A percentile compares a stretch with the other conserved stretches of the same genome.
Evolutionary conservation across 805 yeast species (phyloP).

Genomic region (Candida corydali): DNA sequence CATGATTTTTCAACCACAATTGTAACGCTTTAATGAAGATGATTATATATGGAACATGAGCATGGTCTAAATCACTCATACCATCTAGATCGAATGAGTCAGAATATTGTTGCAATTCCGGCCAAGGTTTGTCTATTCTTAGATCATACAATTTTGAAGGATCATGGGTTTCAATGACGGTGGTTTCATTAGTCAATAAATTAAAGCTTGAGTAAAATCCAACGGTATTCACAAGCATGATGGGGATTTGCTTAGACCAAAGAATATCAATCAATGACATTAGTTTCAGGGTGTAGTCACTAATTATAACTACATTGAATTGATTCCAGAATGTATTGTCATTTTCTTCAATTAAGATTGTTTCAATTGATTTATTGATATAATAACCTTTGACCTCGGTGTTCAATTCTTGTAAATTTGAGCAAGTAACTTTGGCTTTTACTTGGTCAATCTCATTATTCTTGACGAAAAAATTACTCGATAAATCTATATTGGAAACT

Average conservation of each 20-base stretch:
- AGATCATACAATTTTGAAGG: conserved; percentile 60
- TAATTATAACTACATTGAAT: conserved; percentile 48
- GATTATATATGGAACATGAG: conserved; percentile 68
- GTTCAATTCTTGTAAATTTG: conserved; percentile 53
- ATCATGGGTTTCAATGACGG: conserved; percentile 73
- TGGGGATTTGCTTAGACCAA: conserved; percentile 47
- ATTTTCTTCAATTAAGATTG: conserved; percentile 10
- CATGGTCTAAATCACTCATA: conserved; percentile 43
- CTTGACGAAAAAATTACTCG: conserved; percentile 60
- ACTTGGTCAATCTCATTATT: conserved; percentile 39
- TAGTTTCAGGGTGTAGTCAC: conserved; percentile 25
- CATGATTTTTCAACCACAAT: conserved; percentile 32
- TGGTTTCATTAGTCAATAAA: conserved; percentile 50
- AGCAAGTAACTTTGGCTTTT: conserved; percentile 36
- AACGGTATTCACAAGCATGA: conserved; percentile 45
- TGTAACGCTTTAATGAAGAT: conserved; percentile 54
- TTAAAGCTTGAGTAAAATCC: conserved; percentile 68
- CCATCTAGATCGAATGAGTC: conserved; percentile 46
- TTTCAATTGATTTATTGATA: conserved; percentile 11
- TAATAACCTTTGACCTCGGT: conserved; percentile 47
- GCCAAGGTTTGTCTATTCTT: conserved; percentile 70
- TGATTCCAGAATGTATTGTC: conserved; percentile 38
- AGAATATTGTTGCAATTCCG: conserved; percentile 49
- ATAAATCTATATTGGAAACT: conserved; percentile 43
- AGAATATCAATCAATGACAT: conserved; percentile 29